A percentile compares a stretch with the other conserved stretches of the same genome.
Conservation (phyloP, 164 flowering plant genomes). For the Santalum album region DNA sequence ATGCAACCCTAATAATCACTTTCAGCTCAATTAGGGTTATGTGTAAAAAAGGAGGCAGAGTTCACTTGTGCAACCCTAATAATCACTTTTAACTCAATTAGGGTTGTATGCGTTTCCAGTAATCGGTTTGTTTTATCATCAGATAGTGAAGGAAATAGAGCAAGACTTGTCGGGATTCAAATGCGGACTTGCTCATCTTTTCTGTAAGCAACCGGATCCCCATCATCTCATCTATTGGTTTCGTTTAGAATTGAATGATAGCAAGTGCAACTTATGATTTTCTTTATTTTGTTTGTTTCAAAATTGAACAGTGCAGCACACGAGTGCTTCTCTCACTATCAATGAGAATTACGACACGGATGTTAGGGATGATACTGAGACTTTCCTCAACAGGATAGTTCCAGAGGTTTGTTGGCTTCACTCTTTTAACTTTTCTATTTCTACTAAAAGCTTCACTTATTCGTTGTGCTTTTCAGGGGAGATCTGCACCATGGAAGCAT, state of each 20-base stretch:
- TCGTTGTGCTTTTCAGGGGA: slow-evolving; percentile 42
- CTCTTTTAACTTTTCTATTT: not conserved
- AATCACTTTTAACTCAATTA: no score
- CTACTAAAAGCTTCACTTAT: slow-evolving; percentile 4
- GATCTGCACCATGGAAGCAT: slow-evolving; percentile 96
- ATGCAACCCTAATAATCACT: no score
- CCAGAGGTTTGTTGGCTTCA: slow-evolving; percentile 58
- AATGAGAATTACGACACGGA: slow-evolving; percentile 96
- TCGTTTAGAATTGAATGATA: not conserved
- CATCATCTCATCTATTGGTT: not conserved
- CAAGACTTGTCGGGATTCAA: slow-evolving; percentile 76
- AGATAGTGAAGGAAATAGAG: slow-evolving; percentile 81
- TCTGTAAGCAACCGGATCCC: slow-evolving; percentile 40
- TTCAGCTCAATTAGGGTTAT: no score
- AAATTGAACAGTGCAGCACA: slow-evolving; percentile 70
- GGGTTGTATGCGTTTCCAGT: no score
- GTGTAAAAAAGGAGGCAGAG: no score
- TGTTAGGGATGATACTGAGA: slow-evolving; percentile 90
- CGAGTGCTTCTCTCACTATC: slow-evolving; percentile 95
- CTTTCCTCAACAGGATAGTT: slow-evolving; percentile 79
- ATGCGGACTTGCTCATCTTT: slow-evolving; percentile 90
- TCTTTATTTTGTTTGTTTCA: not conserved
- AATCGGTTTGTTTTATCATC: slow-evolving; percentile 1
- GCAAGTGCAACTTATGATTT: not conserved
- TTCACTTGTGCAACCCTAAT: no score